These are phyloP conservation scores for Globisporangium camurandrum DNA, from an alignment of 352 stramenopile genomes.

Conservation along the genomic window DNA sequence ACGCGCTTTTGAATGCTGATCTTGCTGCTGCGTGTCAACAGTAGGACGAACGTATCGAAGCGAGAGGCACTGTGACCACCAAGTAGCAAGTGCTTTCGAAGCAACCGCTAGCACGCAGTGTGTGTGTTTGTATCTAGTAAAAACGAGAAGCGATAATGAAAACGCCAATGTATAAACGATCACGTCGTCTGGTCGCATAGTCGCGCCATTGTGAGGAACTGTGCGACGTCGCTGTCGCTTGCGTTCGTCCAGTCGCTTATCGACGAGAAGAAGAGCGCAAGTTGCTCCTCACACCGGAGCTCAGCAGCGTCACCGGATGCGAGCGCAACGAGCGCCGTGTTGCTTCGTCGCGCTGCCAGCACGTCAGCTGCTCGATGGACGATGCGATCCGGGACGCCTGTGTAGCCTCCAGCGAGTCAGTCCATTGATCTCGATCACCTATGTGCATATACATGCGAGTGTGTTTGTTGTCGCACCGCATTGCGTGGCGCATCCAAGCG, in stretches of 20 bases:
- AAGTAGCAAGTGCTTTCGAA: no score
- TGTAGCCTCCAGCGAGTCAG: neutral
- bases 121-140: no score
- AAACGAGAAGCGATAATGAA: neutral
- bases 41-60: neutral
- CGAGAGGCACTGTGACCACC: neutral
- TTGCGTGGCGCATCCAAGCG: constrained; percentile 50
- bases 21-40: constrained; percentile 26
- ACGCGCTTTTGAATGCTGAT: constrained; percentile 48
- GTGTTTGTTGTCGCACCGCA: constrained; percentile 30
- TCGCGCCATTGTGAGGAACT: constrained; percentile 44
- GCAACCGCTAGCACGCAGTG: no score
- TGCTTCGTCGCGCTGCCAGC: constrained; percentile 24
- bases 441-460: neutral
- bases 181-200: constrained; percentile 24
- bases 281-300: constrained; percentile 33
- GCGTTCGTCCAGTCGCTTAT: constrained; percentile 42
- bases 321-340: constrained; percentile 16
- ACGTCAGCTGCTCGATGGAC: constrained; percentile 39
- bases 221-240: constrained; percentile 30
- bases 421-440: neutral
- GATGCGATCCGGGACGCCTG: constrained; percentile 38
- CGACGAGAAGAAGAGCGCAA: constrained; percentile 35
- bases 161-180: no score
- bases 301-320: constrained; percentile 16